phyloP scores from a whole-genome alignment of 2,329 filamentous ascomycete species.

The Fusarium sp. region DNA sequence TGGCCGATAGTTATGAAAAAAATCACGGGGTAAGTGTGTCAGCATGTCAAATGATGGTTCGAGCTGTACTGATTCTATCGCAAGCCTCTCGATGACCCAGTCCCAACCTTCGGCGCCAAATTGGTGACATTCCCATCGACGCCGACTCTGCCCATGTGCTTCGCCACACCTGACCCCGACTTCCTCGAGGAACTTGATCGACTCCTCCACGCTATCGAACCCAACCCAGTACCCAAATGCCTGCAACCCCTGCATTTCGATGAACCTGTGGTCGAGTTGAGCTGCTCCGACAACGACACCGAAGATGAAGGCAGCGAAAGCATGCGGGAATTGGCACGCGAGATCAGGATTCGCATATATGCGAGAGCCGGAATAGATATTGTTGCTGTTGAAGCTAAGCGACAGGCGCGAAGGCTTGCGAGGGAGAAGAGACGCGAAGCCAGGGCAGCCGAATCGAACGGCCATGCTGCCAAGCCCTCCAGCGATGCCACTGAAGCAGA shows the following conservation, averaged over 20 bases:
- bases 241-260: not conserved
- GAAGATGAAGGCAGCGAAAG: not conserved
- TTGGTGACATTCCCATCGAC: not conserved
- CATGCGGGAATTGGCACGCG: accelerated
- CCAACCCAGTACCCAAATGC: not conserved
- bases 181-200: not conserved
- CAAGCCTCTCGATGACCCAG: not conserved
- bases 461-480: not conserved
- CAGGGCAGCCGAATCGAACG: not conserved
- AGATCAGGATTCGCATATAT: accelerated
- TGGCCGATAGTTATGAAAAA: not conserved
- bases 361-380: not conserved
- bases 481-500: not conserved
- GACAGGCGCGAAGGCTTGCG: not conserved
- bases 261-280: not conserved
- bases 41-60: accelerated
- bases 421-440: not conserved
- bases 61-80: accelerated
- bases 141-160: not conserved
- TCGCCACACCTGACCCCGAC: not conserved
- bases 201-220: not conserved
- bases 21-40: accelerated
- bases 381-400: not conserved
- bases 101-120: not conserved
- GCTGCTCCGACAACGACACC: not conserved